phyloP scores from a whole-genome alignment of 345 rosid species.

The Gossypium mustelinum region DNA sequence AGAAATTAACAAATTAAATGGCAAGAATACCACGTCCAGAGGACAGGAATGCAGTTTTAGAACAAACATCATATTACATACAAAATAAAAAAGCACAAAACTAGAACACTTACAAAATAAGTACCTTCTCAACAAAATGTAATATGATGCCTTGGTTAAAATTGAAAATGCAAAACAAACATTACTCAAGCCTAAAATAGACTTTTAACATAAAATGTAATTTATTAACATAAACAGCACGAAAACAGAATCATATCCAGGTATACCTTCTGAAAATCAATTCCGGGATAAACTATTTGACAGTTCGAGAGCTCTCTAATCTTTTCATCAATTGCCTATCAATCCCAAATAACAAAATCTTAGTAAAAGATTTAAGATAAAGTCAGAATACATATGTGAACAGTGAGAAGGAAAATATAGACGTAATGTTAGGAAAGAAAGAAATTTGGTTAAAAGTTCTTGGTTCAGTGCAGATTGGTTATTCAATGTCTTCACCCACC shows the following conservation, averaged over 20 bases:
- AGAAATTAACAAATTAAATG: background rate
- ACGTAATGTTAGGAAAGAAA: background rate
- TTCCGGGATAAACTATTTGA: constrained; percentile 67
- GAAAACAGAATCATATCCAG: background rate
- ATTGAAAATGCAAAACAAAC: background rate
- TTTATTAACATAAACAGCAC: constrained; percentile 14
- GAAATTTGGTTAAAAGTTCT: background rate
- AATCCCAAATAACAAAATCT: constrained; percentile 19
- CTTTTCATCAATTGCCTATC: constrained; percentile 93
- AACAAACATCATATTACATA: background rate
- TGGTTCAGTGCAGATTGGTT: background rate
- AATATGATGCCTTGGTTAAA: background rate
- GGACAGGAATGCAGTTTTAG: background rate
- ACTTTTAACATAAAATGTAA: background rate
- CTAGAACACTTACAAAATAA: background rate
- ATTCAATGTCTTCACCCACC: background rate
- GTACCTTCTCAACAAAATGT: background rate
- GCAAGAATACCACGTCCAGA: background rate
- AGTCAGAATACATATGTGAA: background rate
- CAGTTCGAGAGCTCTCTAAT: constrained; percentile 91
- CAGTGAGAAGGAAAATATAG: background rate
- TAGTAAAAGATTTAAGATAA: background rate
- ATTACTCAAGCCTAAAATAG: background rate
- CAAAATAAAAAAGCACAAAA: background rate
- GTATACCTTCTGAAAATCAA: constrained; percentile 85